Evolutionary conservation across 2,329 filamentous ascomycete species (phyloP).

Genomic region (Basipetospora chlamydospora): DNA sequence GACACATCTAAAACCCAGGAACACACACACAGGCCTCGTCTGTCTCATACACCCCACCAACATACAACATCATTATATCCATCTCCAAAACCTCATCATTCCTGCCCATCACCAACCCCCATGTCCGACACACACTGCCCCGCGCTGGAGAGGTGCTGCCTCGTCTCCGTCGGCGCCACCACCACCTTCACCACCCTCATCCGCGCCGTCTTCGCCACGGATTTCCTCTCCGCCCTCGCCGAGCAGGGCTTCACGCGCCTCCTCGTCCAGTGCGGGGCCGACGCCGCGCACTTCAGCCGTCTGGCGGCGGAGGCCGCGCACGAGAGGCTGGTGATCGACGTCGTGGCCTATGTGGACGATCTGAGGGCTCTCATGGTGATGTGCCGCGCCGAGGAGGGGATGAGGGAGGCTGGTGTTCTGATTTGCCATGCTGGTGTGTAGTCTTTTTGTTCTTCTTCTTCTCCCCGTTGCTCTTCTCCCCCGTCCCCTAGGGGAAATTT

Average conservation of each 20-base stretch:
- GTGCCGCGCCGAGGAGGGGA: conserved; percentile 30
- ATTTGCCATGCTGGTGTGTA: conserved; percentile 75
- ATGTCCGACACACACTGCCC: too few species aligned
- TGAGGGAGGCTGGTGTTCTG: conserved; percentile 50
- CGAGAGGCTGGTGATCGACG: conserved; percentile 31
- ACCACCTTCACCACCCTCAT: conserved; percentile 67
- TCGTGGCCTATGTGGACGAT: conserved; percentile 53
- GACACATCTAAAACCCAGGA: too few species aligned
- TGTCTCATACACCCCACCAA: too few species aligned
- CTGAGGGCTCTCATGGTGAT: conserved; percentile 43
- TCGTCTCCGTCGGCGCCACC: conserved; percentile 88
- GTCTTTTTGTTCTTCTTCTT: neutral
- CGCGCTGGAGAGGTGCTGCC: conserved; percentile 34
- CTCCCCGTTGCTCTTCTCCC: conserved; percentile 4
- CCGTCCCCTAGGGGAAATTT: too few species aligned
- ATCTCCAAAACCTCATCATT: too few species aligned
- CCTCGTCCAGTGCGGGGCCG: conserved; percentile 66
- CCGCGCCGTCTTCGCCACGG: conserved; percentile 42
- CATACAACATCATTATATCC: too few species aligned
- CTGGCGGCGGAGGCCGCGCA: neutral
- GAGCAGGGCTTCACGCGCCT: conserved; percentile 54
- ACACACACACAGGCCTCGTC: too few species aligned
- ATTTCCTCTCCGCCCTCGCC: conserved; percentile 48
- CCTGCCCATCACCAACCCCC: conserved; percentile 1
- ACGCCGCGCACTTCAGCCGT: conserved; percentile 39